phyloP scores from a whole-genome alignment of 2,329 filamentous ascomycete genomes.

The Stagonosporopsis cucurbitacearum region DNA sequence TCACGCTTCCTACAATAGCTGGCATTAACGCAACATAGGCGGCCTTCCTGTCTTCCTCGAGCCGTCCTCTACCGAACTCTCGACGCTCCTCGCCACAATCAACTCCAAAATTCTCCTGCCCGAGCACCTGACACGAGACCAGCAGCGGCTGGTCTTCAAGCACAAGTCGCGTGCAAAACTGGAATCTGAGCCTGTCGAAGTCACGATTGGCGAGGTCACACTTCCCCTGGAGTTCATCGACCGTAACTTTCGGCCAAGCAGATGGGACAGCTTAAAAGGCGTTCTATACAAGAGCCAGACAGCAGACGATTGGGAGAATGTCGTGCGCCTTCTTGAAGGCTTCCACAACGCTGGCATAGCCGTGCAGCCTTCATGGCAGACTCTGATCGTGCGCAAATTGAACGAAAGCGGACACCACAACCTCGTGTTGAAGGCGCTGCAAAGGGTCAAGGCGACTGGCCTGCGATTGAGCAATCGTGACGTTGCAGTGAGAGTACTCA shows the following conservation, averaged over 20 bases:
- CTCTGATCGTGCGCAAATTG: conserved; percentile 31
- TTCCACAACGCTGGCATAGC: conserved; percentile 35
- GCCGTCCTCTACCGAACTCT: conserved; percentile 51
- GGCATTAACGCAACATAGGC: conserved; percentile 30
- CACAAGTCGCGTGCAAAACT: conserved; percentile 51
- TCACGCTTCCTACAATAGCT: background rate
- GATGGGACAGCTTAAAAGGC: conserved; percentile 16
- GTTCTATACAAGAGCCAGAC: conserved; percentile 33
- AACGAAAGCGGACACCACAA: conserved; percentile 30
- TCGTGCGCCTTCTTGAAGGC: conserved; percentile 42
- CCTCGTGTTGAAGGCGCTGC: conserved; percentile 40
- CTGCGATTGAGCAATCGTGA: conserved; percentile 27
- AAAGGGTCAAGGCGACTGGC: conserved; percentile 35
- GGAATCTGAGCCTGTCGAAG: conserved; percentile 51
- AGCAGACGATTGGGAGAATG: conserved; percentile 45
- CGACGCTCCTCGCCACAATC: conserved; percentile 48
- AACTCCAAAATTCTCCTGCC: conserved; percentile 56
- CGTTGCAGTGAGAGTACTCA: conserved; percentile 45
- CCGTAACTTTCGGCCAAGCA: conserved; percentile 26
- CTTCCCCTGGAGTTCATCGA: conserved; percentile 44
- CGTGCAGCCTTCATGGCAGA: conserved; percentile 19
- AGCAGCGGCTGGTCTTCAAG: conserved; percentile 53
- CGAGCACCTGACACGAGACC: conserved; percentile 49
- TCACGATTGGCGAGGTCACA: conserved; percentile 50
- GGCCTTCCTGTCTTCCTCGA: conserved; percentile 51